Conservation (phyloP, 2,329 filamentous ascomycete genomes). For the Boeremia lycopersici region DNA sequence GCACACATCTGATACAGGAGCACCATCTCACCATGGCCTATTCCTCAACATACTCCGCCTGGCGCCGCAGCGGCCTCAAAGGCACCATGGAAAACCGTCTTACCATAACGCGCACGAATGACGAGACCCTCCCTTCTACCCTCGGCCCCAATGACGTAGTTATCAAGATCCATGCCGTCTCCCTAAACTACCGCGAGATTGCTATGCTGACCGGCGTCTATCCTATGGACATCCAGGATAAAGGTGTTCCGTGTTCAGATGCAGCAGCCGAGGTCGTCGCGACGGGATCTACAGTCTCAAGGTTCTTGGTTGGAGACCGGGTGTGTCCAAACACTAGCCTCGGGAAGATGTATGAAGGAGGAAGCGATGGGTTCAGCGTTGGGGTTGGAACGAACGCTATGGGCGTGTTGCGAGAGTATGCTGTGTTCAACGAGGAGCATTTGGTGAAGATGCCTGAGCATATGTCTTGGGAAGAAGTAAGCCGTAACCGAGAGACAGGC, state of each 20-base stretch:
- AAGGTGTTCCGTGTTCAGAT: constrained; percentile 32
- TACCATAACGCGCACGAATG: neutral
- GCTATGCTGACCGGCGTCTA: constrained; percentile 32
- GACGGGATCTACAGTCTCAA: constrained; percentile 20
- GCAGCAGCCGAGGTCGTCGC: constrained; percentile 34
- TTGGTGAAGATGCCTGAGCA: constrained; percentile 31
- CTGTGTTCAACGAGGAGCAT: constrained; percentile 29
- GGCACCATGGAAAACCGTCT: constrained; percentile 1
- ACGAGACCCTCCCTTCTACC: constrained; percentile 20
- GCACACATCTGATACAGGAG: neutral
- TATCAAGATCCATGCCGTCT: constrained; percentile 34
- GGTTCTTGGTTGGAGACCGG: constrained; percentile 31
- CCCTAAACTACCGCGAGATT: constrained; percentile 38
- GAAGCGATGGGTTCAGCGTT: neutral
- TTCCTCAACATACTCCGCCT: constrained; percentile 8
- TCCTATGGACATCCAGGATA: constrained; percentile 7
- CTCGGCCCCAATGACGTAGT: constrained; percentile 27
- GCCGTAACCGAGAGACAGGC: neutral
- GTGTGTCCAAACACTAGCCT: constrained; percentile 23
- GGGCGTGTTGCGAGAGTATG: constrained; percentile 35
- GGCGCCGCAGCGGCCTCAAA: constrained; percentile 9
- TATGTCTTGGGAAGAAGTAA: constrained; percentile 37
- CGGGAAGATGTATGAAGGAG: constrained; percentile 21
- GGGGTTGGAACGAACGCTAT: constrained; percentile 16
- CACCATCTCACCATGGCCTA: neutral